Evolutionary conservation across 495 filamentous ascomycete species (phyloP), one percentile per base, ranked within the genome.

Genomic region (Penicillium alfredii): DNA sequence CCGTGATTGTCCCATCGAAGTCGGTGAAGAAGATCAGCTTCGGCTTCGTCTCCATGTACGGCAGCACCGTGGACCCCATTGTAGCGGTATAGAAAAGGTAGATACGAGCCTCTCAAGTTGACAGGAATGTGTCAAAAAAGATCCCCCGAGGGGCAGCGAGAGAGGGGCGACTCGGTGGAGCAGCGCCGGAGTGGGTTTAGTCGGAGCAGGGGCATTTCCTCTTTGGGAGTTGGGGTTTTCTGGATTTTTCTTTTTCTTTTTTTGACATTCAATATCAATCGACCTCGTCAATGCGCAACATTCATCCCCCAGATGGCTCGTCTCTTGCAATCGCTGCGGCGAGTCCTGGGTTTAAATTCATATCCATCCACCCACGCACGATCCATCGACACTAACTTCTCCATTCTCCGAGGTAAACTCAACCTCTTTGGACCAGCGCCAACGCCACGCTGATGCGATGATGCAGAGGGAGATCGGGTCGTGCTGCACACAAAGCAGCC

Each of bases 21-120:
- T 97, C 90, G 25, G 89, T 90, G 69, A 96, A 97, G 71, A 97
- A 94, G 62, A 97, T 92, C 68, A 81, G 80, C 58, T 86, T 83
- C 20, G 84, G 83, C 47, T 75, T 73, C 10, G 77, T 82, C 46
- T 70, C 65, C 63, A 88, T 59, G 36, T 67, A 67, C 3, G 64
- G 63, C 12, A 70, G 64, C 25, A 38, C 45, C 24, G 40, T 53
- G n/a, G 66, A 55, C 8, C 52, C 54, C 64, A 70, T 70, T 38
- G 29, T 55, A 32, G 23, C 34, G 33, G 30, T 38, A 19, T 22
- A 15, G 13, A 19, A 18, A 26, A 18, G 11, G 25, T 18, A 13
- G 6, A n/a, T 0, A 30, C 38, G 10, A 38, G 37, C 18, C n/a
- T n/a, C n/a, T n/a, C n/a, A n/a, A n/a, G n/a, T n/a, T n/a, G n/a